These are phyloP conservation scores for Hibiscus syriacus DNA, from an alignment of 345 rosid species.

Conservation along the genomic window DNA sequence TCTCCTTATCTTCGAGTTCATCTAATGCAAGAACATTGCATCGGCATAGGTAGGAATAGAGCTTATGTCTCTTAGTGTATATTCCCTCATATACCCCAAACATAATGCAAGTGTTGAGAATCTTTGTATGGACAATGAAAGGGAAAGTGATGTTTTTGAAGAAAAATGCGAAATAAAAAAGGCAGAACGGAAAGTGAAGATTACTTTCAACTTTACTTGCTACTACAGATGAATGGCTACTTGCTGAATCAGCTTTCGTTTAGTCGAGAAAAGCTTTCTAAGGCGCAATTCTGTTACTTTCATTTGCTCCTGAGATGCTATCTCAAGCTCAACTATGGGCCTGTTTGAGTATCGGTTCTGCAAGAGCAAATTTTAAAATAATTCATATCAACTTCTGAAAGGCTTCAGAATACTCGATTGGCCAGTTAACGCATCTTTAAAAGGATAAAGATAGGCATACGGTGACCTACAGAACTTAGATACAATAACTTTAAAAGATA, in stretches of 20 bases:
- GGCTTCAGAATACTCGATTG: neutral
- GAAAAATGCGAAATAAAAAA: neutral
- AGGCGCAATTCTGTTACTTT: slow-evolving; percentile 78
- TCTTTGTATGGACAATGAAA: neutral
- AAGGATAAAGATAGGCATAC: neutral
- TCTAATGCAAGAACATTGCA: neutral
- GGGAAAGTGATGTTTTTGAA: neutral
- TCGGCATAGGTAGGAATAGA: neutral
- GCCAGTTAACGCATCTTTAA: neutral
- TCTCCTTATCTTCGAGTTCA: neutral
- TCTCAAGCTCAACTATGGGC: slow-evolving; percentile 75
- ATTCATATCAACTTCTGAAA: neutral
- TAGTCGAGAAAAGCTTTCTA: slow-evolving; percentile 54
- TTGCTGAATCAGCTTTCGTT: slow-evolving; percentile 21
- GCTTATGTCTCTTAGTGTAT: neutral
- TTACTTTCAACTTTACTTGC: slow-evolving; percentile 57
- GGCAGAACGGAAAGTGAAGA: slow-evolving; percentile 3
- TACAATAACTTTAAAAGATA: neutral
- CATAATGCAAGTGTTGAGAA: neutral
- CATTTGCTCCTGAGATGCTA: slow-evolving; percentile 90
- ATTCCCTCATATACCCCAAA: neutral
- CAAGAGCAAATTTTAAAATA: slow-evolving; percentile 7
- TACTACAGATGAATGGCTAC: slow-evolving; percentile 14
- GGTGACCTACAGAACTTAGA: neutral
- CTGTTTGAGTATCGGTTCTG: slow-evolving; percentile 72